Conservation (phyloP, 2,329 filamentous ascomycete genomes). For the Venturia aucupariae region DNA sequence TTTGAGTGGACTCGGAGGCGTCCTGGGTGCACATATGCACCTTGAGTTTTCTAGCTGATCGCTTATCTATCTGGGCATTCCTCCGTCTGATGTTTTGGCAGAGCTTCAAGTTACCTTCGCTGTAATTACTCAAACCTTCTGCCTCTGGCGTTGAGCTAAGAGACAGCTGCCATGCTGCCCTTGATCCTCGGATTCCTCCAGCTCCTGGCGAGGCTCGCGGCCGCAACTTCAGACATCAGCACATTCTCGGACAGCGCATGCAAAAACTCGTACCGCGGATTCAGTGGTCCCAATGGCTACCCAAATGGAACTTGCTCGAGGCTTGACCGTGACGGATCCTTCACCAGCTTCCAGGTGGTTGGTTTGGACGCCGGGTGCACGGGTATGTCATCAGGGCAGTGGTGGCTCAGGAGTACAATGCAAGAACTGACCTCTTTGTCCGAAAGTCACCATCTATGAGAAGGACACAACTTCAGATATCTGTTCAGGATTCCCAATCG, state of each 20-base stretch:
- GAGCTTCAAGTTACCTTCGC: neutral
- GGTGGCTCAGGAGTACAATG: neutral
- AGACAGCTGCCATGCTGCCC: neutral
- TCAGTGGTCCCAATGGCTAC: constrained; percentile 8
- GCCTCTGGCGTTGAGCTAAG: neutral
- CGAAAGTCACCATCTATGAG: constrained; percentile 23
- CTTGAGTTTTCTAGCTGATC: neutral
- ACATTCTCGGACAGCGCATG: constrained; percentile 9
- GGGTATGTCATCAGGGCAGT: constrained; percentile 18
- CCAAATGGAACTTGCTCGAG: constrained; percentile 11
- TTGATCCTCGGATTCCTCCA: neutral
- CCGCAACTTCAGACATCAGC: neutral
- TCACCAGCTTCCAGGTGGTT: constrained; percentile 21
- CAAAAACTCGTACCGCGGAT: neutral
- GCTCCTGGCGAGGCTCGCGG: neutral
- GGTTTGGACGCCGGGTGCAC: constrained; percentile 22
- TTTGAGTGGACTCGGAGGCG: neutral
- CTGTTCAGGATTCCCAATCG: constrained; percentile 14
- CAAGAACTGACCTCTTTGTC: neutral
- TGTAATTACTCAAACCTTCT: neutral
- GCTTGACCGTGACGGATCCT: neutral
- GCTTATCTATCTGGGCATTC: neutral
- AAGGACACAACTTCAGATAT: constrained; percentile 16
- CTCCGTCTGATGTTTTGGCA: neutral
- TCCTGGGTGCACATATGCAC: constrained; percentile 5